These are phyloP conservation scores for Plantago lanceolata DNA, from an alignment of 305 asterid genomes.

Conservation along the genomic window DNA sequence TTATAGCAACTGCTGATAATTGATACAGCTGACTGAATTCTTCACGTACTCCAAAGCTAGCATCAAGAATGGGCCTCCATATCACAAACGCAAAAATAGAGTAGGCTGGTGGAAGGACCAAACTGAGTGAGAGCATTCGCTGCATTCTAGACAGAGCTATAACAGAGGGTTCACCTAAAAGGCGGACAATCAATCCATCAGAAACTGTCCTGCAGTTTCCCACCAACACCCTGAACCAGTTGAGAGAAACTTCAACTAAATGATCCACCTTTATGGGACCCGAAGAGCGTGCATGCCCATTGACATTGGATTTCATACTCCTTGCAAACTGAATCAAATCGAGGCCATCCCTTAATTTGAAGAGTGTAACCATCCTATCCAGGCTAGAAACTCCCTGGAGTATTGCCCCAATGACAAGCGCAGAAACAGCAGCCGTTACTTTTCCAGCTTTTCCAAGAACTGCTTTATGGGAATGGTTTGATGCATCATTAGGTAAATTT, in stretches of 20 bases:
- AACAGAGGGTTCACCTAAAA: constrained; percentile 91
- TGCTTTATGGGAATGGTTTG: constrained; percentile 46
- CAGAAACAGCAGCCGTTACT: constrained; percentile 72
- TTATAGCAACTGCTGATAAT: constrained; percentile 45
- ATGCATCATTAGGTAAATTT: constrained; percentile 45
- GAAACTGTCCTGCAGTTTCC: constrained; percentile 89
- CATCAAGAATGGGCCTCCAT: constrained; percentile 74
- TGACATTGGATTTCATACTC: constrained; percentile 66
- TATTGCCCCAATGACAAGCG: constrained; percentile 78
- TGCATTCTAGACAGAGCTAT: constrained; percentile 86
- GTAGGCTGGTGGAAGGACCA: constrained; percentile 91
- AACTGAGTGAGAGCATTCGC: constrained; percentile 55
- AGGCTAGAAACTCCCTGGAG: constrained; percentile 89
- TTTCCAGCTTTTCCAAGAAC: constrained; percentile 51
- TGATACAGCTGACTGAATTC: constrained; percentile 68
- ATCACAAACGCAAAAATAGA: constrained; percentile 69
- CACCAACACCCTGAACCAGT: constrained; percentile 97
- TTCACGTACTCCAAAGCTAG: constrained; percentile 64
- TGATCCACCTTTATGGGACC: constrained; percentile 64
- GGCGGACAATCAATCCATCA: constrained; percentile 84
- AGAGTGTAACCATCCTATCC: constrained; percentile 84
- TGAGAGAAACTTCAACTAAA: constrained; percentile 74
- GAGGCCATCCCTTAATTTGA: constrained; percentile 82
- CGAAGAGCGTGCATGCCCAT: constrained; percentile 74
- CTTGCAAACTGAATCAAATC: constrained; percentile 77